These are phyloP conservation scores for Ophiocordyceps polyrhachis-furcata DNA, from an alignment of 2,329 filamentous ascomycete genomes.

Conservation along the genomic window DNA sequence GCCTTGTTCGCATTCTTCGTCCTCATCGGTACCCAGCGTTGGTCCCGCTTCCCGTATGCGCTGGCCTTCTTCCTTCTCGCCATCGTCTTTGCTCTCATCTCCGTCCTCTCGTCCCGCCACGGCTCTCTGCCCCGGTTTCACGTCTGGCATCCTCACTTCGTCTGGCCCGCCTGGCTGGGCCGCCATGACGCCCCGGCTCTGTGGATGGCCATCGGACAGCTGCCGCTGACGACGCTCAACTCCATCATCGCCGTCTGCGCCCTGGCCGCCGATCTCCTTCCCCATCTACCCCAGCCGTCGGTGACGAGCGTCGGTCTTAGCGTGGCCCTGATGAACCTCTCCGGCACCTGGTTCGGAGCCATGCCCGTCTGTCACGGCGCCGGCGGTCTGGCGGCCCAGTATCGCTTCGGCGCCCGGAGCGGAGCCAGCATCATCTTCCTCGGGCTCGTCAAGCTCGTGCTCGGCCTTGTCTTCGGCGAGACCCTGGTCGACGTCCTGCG, in stretches of 20 bases:
- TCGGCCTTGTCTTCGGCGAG: conserved; percentile 60
- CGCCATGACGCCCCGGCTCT: conserved; percentile 14
- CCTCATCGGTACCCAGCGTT: conserved; percentile 48
- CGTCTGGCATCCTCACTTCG: conserved; percentile 39
- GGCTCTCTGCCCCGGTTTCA: conserved; percentile 28
- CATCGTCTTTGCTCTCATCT: conserved; percentile 39
- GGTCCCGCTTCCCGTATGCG: conserved; percentile 58
- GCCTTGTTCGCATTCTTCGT: conserved; percentile 53
- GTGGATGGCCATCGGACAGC: conserved; percentile 59
- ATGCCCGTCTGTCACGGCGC: conserved; percentile 95
- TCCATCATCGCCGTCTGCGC: conserved; percentile 78
- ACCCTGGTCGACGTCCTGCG: conserved; percentile 52
- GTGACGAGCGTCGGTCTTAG: conserved; percentile 66
- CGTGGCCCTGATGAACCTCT: conserved; percentile 66
- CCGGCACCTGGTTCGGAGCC: conserved; percentile 76
- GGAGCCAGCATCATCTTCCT: conserved; percentile 69
- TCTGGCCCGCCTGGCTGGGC: conserved; percentile 16
- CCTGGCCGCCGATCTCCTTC: conserved; percentile 59
- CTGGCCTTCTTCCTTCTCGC: conserved; percentile 55
- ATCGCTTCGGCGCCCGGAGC: conserved; percentile 77
- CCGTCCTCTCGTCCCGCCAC: conserved; percentile 13
- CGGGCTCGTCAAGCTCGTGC: conserved; percentile 52
- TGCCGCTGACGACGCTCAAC: conserved; percentile 83
- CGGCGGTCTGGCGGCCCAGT: conserved; percentile 77
- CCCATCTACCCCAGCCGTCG: conserved; percentile 44